phyloP scores from a whole-genome alignment of 345 rosid genomes.

The Corchorus capsularis region DNA sequence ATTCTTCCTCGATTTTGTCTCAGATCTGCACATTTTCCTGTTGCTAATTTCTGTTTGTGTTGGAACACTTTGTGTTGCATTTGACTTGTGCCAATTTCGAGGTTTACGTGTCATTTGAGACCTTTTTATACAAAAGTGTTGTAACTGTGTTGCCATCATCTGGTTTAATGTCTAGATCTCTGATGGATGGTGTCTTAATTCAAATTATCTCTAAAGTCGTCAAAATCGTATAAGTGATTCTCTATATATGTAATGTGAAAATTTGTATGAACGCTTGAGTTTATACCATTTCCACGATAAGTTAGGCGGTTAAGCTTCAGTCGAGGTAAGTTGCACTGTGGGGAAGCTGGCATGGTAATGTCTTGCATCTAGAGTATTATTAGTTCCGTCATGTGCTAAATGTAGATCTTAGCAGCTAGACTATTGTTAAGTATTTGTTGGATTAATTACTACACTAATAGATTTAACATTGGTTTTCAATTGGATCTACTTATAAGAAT shows the following conservation, averaged over 20 bases:
- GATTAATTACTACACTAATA: neutral
- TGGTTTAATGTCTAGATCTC: neutral
- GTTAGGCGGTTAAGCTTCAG: neutral
- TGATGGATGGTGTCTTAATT: neutral
- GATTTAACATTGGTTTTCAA: neutral
- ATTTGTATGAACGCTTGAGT: neutral
- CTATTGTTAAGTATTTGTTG: neutral
- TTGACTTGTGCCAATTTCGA: neutral
- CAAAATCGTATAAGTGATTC: neutral
- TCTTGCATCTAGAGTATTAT: neutral
- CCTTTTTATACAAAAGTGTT: neutral
- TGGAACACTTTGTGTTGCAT: neutral
- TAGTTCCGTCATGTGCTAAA: neutral
- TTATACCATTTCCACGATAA: neutral
- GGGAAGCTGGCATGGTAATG: neutral
- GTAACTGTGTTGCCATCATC: neutral
- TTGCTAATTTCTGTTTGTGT: neutral
- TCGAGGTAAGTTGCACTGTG: neutral
- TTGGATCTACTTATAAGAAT: neutral
- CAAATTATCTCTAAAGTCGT: neutral
- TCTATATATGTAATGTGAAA: neutral
- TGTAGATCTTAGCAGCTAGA: neutral
- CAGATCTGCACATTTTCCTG: constrained; percentile 34
- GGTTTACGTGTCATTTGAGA: neutral
- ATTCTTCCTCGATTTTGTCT: neutral